Conservation (phyloP, 78 protist genomes). For the Speleostelium caveatum region DNA sequence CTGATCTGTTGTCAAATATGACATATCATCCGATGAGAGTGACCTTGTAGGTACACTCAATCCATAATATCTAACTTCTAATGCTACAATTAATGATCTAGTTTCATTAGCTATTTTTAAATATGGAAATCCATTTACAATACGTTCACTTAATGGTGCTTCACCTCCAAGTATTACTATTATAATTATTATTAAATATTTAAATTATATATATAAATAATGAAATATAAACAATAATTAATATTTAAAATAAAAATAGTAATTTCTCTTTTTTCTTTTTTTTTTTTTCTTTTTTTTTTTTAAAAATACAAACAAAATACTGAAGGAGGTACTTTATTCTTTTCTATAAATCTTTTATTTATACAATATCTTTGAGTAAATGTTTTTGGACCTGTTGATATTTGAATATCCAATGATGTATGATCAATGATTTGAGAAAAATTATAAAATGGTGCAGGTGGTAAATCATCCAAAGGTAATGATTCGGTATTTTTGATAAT, state of each 20-base stretch:
- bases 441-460: constrained; percentile 8
- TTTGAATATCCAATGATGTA: background rate
- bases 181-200: background rate
- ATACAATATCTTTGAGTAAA: constrained; percentile 56
- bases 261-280: too few species aligned
- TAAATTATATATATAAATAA: background rate
- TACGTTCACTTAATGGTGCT: constrained; percentile 18
- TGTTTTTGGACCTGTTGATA: background rate
- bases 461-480: background rate
- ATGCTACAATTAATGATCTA: constrained; percentile 26
- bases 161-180: constrained; percentile 47
- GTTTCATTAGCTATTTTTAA: constrained; percentile 53
- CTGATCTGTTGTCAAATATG: constrained; percentile 60
- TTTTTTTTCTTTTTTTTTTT: too few species aligned
- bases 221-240: too few species aligned
- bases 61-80: constrained; percentile 75
- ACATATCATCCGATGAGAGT: constrained; percentile 35
- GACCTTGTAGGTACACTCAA: constrained; percentile 37
- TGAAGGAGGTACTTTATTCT: background rate
- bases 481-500: background rate
- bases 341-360: constrained; percentile 18
- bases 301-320: constrained; percentile 20
- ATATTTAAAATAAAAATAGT: too few species aligned
- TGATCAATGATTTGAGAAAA: constrained; percentile 31
- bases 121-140: constrained; percentile 34